These are phyloP conservation scores for Pseudomassariella vexata DNA, from an alignment of 2,329 filamentous ascomycete species.

Conservation along the genomic window DNA sequence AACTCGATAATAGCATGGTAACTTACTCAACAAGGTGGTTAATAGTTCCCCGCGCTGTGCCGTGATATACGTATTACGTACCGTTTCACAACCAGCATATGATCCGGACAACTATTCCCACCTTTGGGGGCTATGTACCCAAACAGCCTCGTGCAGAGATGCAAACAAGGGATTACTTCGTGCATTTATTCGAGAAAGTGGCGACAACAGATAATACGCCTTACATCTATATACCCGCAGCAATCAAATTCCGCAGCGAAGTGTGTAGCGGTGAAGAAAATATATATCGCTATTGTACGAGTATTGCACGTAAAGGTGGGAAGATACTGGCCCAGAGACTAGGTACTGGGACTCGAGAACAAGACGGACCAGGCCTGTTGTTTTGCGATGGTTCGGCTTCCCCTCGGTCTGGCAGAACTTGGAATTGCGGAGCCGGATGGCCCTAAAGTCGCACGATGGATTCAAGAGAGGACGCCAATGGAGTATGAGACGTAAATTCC, in stretches of 20 bases:
- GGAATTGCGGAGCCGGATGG: constrained; percentile 26
- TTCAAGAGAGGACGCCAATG: constrained; percentile 31
- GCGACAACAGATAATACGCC: constrained; percentile 3
- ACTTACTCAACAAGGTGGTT: no score
- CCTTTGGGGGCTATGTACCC: constrained; percentile 54
- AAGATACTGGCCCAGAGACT: constrained; percentile 31
- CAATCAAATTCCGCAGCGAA: constrained; percentile 50
- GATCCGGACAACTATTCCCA: constrained; percentile 58
- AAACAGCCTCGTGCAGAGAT: constrained; percentile 3
- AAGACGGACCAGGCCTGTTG: no score
- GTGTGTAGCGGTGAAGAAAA: constrained; percentile 52
- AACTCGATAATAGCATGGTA: no score
- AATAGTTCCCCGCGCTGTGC: constrained; percentile 64
- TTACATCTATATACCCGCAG: constrained; percentile 30
- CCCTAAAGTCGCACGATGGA: constrained; percentile 36
- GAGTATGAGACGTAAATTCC: constrained; percentile 52
- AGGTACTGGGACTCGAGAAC: constrained; percentile 44
- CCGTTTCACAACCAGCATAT: constrained; percentile 53
- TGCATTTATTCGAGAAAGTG: constrained; percentile 30
- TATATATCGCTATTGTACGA: constrained; percentile 42
- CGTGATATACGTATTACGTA: constrained; percentile 58
- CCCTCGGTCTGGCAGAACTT: constrained; percentile 21
- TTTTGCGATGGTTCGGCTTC: constrained; percentile 56
- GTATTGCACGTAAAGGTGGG: constrained; percentile 56
- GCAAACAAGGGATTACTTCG: constrained; percentile 7